These are phyloP conservation scores for Tilletia walkeri DNA, from an alignment of 1,284 basidiomycete genomes.

Conservation along the genomic window DNA sequence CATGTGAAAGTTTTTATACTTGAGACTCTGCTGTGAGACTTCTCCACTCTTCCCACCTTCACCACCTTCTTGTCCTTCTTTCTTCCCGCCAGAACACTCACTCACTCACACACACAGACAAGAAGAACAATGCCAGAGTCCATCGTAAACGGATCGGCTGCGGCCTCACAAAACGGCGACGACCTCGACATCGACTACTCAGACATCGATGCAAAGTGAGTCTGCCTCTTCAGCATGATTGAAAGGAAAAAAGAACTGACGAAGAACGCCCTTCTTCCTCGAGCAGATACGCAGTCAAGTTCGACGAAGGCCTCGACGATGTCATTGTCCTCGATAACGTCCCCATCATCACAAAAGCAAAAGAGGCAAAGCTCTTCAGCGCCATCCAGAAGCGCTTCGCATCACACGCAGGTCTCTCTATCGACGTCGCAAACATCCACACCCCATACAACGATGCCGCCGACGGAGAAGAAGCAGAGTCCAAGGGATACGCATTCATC, in stretches of 20 bases:
- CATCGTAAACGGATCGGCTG: slow-evolving; percentile 7
- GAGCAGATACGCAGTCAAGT: slow-evolving; percentile 49
- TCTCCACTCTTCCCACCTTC: neutral
- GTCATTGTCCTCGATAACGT: slow-evolving; percentile 58
- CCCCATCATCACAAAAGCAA: slow-evolving; percentile 55
- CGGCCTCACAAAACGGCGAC: slow-evolving; percentile 39
- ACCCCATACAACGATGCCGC: slow-evolving; percentile 52
- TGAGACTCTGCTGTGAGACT: neutral
- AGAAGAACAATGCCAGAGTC: neutral
- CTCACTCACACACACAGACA: neutral
- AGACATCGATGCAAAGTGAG: slow-evolving; percentile 88
- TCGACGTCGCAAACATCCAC: slow-evolving; percentile 54
- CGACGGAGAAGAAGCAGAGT: slow-evolving; percentile 41
- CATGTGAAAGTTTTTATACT: too few species aligned
- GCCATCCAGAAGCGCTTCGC: slow-evolving; percentile 57
- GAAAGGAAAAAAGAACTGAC: neutral
- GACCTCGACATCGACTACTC: slow-evolving; percentile 83
- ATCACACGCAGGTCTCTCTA: slow-evolving; percentile 54
- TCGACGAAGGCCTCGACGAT: slow-evolving; percentile 57
- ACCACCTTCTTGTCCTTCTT: neutral
- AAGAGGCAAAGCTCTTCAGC: slow-evolving; percentile 56
- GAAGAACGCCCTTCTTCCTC: neutral
- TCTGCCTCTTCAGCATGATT: slow-evolving; percentile 19
- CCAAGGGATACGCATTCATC: slow-evolving; percentile 73
- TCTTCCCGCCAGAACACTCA: neutral